These are phyloP conservation scores for Hymenoscyphus fructigenus DNA, from an alignment of 2,329 filamentous ascomycete genomes.

Conservation along the genomic window DNA sequence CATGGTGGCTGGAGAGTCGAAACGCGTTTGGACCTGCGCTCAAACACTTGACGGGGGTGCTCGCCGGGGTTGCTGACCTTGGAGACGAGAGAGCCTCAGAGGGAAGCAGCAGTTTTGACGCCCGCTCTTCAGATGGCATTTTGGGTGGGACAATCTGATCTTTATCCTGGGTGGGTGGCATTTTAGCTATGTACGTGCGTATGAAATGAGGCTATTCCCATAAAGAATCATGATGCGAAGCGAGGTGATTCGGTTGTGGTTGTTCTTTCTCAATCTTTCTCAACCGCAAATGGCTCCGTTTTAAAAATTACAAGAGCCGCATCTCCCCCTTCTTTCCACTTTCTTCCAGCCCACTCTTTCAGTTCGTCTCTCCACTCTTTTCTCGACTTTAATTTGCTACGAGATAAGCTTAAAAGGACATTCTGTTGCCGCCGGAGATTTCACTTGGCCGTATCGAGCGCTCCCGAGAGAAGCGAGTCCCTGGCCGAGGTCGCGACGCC, in stretches of 20 bases:
- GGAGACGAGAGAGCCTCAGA: constrained; percentile 2
- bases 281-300: not conserved
- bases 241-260: not conserved
- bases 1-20: constrained; percentile 7
- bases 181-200: not conserved
- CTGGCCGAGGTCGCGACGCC: not conserved
- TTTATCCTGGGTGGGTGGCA: not conserved
- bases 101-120: not conserved
- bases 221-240: not conserved
- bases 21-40: constrained; percentile 17
- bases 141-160: not conserved
- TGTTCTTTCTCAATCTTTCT: not conserved
- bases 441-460: not conserved
- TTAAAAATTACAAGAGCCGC: not conserved
- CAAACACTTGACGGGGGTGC: constrained; percentile 9
- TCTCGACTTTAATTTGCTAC: not conserved
- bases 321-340: not conserved
- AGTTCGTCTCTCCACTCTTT: not conserved
- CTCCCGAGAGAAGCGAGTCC: not conserved
- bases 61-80: not conserved
- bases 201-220: not conserved
- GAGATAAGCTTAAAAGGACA: not conserved
- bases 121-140: constrained; percentile 1
- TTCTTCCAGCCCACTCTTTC: not conserved
- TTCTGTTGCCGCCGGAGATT: not conserved